Base-by-base conservation (phyloP, 345 rosid genomes). In the Arabidopsis suecica region DNA sequence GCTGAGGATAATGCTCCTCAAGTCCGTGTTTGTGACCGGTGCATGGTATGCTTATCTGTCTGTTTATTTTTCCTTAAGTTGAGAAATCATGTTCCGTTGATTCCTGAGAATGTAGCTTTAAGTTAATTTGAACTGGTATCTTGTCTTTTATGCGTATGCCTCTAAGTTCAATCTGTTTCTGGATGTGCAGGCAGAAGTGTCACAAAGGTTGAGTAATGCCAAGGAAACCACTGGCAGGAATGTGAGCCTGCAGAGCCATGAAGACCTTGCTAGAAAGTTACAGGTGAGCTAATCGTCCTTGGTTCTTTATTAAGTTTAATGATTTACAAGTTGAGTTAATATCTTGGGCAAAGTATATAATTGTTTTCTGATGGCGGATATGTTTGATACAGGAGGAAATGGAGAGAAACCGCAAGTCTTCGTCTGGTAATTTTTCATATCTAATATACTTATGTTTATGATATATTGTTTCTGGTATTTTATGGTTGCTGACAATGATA, bases 21-120 rank as follows among this genome's bases (percentile, higher is more conserved):
- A 38, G 99, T 96, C 81, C 84, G 99, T 80, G 98, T 96, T 72
- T 96, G 99, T 62, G 97, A 96, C 76, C 86, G 97, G 54, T 96
- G 97, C 81, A 69, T 93, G 97, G 98, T 96, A 85, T 8, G 77
- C 67, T 62, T 58, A n/a, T 61, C 11, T 22, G 47, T 60, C 18
- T 70, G 18, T 14, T 58, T 48, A 33, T 54, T 30, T 69, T 57
- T 13, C 20, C 30, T 65, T 56, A 14, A 13, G 12, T 37, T 9
- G 49, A 38, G 50, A 9, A 65, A 73, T 18, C 23, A 23, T n/a
- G 34, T 69, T 20, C 11, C 25, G 9, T 73, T 22, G 42, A 59
- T 22, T 42, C 22, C 6, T 49, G 49, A 32, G 40, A 40, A 40
- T 71, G 56, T 32, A 42, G 74, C 57, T 44, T 60, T 62, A 71